Conservation (phyloP, 176 grass and related monocot species). For the Aegilops bicornis region DNA sequence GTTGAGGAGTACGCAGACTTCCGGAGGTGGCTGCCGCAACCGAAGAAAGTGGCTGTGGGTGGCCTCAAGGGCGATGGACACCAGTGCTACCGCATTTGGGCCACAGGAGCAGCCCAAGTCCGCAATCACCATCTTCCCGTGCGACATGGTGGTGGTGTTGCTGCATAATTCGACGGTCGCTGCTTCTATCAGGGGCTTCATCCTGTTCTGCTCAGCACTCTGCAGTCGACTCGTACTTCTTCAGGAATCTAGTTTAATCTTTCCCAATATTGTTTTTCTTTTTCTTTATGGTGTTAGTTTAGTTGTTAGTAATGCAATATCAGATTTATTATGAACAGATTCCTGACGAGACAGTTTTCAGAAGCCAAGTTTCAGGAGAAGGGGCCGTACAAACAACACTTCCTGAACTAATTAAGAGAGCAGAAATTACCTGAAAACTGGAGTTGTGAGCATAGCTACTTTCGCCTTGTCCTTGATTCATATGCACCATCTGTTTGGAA, state of each 20-base stretch:
- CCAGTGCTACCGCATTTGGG: not conserved
- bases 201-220: slow-evolving; percentile 3
- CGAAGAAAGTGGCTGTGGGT: not conserved
- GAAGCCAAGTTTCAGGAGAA: no score
- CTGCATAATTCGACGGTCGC: not conserved
- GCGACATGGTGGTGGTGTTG: not conserved
- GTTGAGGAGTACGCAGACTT: not conserved
- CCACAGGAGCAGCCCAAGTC: slow-evolving; percentile 1
- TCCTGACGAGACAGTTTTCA: no score
- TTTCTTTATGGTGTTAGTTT: not conserved
- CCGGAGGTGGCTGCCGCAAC: not conserved
- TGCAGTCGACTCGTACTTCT: not conserved
- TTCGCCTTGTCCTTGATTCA: no score
- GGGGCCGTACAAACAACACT: no score
- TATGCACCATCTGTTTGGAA: no score
- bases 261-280: not conserved
- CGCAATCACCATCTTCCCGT: not conserved
- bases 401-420: no score
- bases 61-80: not conserved
- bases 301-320: not conserved
- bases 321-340: no score
- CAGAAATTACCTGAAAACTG: no score
- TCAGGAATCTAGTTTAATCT: not conserved
- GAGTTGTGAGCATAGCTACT: no score
- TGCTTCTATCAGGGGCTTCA: not conserved